Evolutionary conservation across 179 eudicot species (phyloP).

Genomic region (Pouteria campechiana): DNA sequence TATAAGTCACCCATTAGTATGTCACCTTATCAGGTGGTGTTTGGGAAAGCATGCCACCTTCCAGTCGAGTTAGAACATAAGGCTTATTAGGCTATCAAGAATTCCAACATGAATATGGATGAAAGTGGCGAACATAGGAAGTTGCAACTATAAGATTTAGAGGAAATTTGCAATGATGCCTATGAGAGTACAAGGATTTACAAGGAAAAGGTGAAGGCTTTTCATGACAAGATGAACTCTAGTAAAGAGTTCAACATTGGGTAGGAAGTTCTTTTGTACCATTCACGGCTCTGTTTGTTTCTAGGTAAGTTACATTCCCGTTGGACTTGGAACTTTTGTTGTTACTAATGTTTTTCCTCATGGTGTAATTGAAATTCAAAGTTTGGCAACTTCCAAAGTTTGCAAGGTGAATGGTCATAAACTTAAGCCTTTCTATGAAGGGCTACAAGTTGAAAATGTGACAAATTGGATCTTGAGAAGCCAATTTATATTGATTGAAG

Average conservation of each 20-base stretch:
- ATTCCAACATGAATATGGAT: slow-evolving; percentile 3
- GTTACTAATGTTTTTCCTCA: no score
- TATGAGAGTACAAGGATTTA: not conserved
- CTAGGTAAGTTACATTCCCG: no score
- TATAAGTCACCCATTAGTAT: not conserved
- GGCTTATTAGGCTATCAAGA: slow-evolving; percentile 3
- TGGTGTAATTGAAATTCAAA: no score
- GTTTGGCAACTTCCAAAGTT: no score
- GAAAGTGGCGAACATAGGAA: not conserved
- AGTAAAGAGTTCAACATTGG: not conserved
- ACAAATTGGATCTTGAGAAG: no score
- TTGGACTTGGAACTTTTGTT: no score
- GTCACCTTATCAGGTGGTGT: slow-evolving; percentile 2
- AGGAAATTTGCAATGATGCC: not conserved
- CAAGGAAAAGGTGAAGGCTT: slow-evolving; percentile 1
- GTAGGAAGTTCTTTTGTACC: no score
- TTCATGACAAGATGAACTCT: not conserved
- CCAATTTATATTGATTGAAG: no score
- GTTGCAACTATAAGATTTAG: slow-evolving; percentile 1
- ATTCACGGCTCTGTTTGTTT: no score
- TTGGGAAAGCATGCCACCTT: slow-evolving; percentile 4
- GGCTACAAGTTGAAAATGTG: no score
- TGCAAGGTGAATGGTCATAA: no score
- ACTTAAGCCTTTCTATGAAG: no score
- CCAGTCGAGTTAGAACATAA: slow-evolving; percentile 1